Conservation (phyloP, 805 yeast genomes). For the Grigorovia humatica region DNA sequence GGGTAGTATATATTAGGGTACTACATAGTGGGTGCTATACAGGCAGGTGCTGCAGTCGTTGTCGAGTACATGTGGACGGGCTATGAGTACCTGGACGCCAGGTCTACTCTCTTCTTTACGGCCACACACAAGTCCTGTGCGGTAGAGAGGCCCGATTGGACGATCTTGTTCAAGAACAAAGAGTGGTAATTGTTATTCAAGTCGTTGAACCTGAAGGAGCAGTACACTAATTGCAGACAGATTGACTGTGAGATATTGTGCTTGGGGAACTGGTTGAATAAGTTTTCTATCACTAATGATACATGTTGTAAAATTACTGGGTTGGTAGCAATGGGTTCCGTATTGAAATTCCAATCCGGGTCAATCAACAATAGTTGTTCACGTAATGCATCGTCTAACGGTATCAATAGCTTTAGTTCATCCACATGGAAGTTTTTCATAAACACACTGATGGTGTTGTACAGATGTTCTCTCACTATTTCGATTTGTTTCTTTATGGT, state of each 20-base stretch:
- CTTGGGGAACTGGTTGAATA: slow-evolving; percentile 19
- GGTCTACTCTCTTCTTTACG: slow-evolving; percentile 24
- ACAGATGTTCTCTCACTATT: slow-evolving; percentile 59
- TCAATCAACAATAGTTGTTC: not conserved
- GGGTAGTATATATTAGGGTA: not conserved
- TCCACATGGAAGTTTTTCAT: slow-evolving; percentile 11
- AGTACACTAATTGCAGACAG: slow-evolving; percentile 73
- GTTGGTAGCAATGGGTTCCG: slow-evolving; percentile 6
- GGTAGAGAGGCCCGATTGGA: slow-evolving; percentile 17
- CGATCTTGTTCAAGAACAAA: slow-evolving; percentile 22
- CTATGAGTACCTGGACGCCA: slow-evolving; percentile 21
- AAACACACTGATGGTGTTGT: slow-evolving; percentile 21
- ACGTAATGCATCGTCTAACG: slow-evolving; percentile 2
- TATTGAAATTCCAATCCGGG: not conserved
- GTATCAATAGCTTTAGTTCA: slow-evolving; percentile 7
- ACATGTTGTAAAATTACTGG: slow-evolving; percentile 28
- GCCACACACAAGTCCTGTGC: slow-evolving; percentile 17
- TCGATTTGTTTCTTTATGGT: slow-evolving; percentile 67
- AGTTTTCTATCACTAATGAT: slow-evolving; percentile 24
- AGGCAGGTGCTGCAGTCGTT: too few species aligned
- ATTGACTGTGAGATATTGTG: slow-evolving; percentile 45
- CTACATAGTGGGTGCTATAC: not conserved
- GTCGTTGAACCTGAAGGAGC: slow-evolving; percentile 70
- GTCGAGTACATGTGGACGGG: too few species aligned
- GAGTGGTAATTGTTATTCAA: slow-evolving; percentile 25